phyloP scores from a whole-genome alignment of 805 yeast genomes.

The Barnettozyma californica region DNA sequence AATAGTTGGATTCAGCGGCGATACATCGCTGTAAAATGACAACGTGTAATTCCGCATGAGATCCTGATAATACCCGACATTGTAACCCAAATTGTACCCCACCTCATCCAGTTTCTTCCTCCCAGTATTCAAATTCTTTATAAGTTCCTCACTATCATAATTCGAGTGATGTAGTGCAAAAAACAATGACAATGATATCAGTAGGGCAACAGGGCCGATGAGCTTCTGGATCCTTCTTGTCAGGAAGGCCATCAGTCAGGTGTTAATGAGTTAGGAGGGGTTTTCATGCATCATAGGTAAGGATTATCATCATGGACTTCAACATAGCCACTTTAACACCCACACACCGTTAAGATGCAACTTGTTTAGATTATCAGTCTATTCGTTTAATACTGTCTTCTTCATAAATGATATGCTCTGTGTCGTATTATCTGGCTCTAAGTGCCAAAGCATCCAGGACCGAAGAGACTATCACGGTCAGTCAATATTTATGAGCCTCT shows the following conservation, averaged over 20 bases:
- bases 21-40: slow-evolving; percentile 13
- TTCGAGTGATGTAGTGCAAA: slow-evolving; percentile 8
- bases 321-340: too few relatives aligned
- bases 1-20: not conserved
- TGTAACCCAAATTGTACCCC: slow-evolving; percentile 10
- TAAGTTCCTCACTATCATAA: slow-evolving; percentile 10
- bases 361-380: too few relatives aligned
- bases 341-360: too few relatives aligned
- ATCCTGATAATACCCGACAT: slow-evolving; percentile 16
- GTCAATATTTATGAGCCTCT: too few relatives aligned
- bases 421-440: too few relatives aligned
- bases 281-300: too few relatives aligned
- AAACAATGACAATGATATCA: not conserved
- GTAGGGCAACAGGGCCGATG: not conserved
- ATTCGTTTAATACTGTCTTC: too few relatives aligned
- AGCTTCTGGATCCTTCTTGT: slow-evolving; percentile 16
- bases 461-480: too few relatives aligned
- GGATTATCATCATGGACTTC: too few relatives aligned
- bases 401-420: too few relatives aligned
- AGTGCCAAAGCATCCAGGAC: too few relatives aligned
- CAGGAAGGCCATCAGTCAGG: slow-evolving; percentile 5
- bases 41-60: slow-evolving; percentile 20
- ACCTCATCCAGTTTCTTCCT: slow-evolving; percentile 8
- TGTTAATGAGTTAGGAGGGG: not conserved
- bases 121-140: slow-evolving; percentile 2